These are phyloP conservation scores for Pestalotiopsis sp. DNA, from an alignment of 2,329 filamentous ascomycete genomes.

Conservation along the genomic window DNA sequence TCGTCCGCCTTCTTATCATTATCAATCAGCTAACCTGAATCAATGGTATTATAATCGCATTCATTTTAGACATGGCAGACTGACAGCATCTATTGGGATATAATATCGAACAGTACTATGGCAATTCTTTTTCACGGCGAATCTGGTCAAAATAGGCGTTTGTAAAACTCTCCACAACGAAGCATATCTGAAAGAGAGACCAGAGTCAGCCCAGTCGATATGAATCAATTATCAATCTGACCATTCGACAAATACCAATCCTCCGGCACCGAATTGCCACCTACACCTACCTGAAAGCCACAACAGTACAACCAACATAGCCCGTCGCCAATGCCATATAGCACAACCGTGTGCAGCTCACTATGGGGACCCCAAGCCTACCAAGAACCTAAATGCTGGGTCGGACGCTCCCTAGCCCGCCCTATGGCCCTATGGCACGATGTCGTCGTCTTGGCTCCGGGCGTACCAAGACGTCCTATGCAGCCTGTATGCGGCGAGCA, in stretches of 20 bases:
- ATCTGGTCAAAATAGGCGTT: too few species aligned
- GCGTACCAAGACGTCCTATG: constrained; percentile 4
- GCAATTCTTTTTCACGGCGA: too few species aligned
- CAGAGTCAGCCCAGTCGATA: background rate
- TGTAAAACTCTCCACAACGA: too few species aligned
- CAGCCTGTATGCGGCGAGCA: background rate
- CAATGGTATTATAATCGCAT: too few species aligned
- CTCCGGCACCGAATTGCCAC: background rate
- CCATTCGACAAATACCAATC: background rate
- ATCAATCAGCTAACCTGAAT: background rate
- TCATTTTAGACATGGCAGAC: too few species aligned
- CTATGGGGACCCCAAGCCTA: background rate
- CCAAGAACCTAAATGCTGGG: constrained; percentile 6
- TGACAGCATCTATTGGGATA: too few species aligned
- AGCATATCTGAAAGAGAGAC: background rate
- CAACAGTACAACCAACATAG: background rate
- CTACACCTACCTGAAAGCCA: background rate
- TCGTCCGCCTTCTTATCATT: background rate
- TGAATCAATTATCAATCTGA: background rate
- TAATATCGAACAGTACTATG: too few species aligned
- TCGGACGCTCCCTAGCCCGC: background rate
- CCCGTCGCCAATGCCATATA: background rate
- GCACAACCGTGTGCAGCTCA: too few species aligned
- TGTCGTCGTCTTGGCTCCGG: constrained; percentile 3
- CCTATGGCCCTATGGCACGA: background rate